phyloP scores from a whole-genome alignment of 352 stramenopile genomes.

The Phytophthora europaea region DNA sequence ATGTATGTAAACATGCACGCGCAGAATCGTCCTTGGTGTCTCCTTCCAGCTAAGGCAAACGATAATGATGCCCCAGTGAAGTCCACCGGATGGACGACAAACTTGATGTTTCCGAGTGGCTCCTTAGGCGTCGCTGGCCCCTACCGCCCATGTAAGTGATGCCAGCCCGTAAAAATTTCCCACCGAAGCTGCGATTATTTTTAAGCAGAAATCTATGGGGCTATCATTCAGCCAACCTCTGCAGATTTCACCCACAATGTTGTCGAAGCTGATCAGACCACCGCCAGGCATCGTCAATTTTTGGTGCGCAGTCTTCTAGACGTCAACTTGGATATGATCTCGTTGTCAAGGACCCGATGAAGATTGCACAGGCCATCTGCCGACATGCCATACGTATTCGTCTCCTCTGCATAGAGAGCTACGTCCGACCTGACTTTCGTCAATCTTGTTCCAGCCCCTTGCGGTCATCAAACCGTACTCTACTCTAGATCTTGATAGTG shows the following conservation, averaged over 20 bases:
- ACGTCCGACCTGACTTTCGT: constrained; percentile 3
- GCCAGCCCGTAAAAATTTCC: constrained; percentile 1
- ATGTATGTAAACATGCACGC: constrained; percentile 14
- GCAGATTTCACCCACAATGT: constrained; percentile 16
- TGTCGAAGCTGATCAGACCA: constrained; percentile 2
- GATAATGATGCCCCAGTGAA: constrained; percentile 23
- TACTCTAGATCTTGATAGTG: background rate
- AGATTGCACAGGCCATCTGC: background rate
- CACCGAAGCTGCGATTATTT: background rate
- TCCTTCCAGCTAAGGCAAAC: background rate
- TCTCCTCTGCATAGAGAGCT: constrained; percentile 4
- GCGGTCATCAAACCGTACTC: constrained; percentile 8
- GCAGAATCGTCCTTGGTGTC: background rate
- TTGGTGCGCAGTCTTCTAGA: constrained; percentile 3
- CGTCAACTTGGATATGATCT: constrained; percentile 15
- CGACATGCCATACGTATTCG: background rate
- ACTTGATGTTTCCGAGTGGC: background rate
- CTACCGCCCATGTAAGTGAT: background rate
- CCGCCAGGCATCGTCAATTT: background rate
- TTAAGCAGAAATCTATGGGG: constrained; percentile 10
- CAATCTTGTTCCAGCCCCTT: constrained; percentile 19
- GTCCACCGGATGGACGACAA: constrained; percentile 2
- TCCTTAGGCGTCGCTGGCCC: background rate
- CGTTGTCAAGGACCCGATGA: constrained; percentile 2
- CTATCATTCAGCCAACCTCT: constrained; percentile 16